Base-by-base conservation (phyloP, 2,329 filamentous ascomycete species). In the Aureobasidium sp. region DNA sequence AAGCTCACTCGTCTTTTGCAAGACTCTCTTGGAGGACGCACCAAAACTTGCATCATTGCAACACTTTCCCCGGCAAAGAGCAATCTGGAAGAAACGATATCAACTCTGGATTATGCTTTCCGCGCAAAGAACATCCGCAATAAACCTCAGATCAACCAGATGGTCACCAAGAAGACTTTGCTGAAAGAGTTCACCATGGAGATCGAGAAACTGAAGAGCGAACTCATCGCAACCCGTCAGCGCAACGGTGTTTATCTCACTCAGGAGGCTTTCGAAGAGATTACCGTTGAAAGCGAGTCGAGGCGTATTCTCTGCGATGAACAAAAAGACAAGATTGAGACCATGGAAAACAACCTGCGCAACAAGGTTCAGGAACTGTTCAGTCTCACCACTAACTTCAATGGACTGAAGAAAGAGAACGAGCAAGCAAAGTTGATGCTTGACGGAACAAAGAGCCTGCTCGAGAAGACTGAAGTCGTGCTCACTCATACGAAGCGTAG, bases 1-100 rank as follows among this genome's bases (percentile, higher is more conserved):
- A 99, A 99, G 74, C 84, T 99, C 70, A 99, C 94, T 2, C 86
- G 94, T 24, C 79, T 99, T 4, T 80, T 99, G 24, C 95, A 99
- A 85, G 95, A 99, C 73, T 99, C 95, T 0, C 83, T 99, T 0
- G 94, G 94, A 65, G 94, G 94, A 3, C 86, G 89, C 59, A 99
- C 95, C 1, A 99, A 99, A 73, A 99, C 94, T 0, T 99, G 94
- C 78, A 99, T 99, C 67, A 97, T 99, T 70, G 94, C 94, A 6
- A 99, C 94, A 0, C 84, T 99, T 44, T 97, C 94, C 2, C 92
- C 94, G 1, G 91, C 92, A 8, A 95, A 94, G 75, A 92, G 88
- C 75, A 99, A 97, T 69, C 80, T 99, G 1, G 94, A 99, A 71
- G 94, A 99, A 75, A 99, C 95, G 0, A 97, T 99, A 64, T 97